These are phyloP conservation scores for Vitis cinerea DNA, from an alignment of 164 flowering plant genomes.

Conservation along the genomic window DNA sequence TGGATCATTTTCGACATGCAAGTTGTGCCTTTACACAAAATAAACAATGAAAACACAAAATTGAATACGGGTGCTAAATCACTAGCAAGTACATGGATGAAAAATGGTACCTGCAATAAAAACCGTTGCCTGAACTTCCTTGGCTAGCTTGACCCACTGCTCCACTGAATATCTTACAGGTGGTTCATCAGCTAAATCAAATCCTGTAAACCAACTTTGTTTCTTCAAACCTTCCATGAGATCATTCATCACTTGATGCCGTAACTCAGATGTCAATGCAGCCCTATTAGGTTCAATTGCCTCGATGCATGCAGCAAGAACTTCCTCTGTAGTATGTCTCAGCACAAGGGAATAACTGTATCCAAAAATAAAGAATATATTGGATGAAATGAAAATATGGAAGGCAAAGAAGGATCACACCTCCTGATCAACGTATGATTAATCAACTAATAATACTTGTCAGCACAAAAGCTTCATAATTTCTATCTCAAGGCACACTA, in stretches of 20 bases:
- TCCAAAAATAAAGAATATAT: background rate
- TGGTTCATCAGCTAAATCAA: slow-evolving; percentile 64
- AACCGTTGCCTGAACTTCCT: slow-evolving; percentile 72
- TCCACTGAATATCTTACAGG: slow-evolving; percentile 52
- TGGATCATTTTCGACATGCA: background rate
- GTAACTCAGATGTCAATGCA: slow-evolving; percentile 61
- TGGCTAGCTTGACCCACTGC: slow-evolving; percentile 73
- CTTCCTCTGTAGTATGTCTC: slow-evolving; percentile 92
- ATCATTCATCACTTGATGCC: slow-evolving; percentile 63
- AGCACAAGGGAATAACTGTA: slow-evolving; percentile 81
- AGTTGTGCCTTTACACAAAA: too few species aligned
- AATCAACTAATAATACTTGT: background rate
- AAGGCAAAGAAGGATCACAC: background rate
- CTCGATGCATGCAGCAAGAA: slow-evolving; percentile 76
- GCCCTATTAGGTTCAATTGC: slow-evolving; percentile 71
- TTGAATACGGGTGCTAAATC: background rate
- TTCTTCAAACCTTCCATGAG: slow-evolving; percentile 57
- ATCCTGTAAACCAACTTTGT: slow-evolving; percentile 72
- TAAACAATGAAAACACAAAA: background rate
- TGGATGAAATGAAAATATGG: background rate
- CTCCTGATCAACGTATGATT: too few species aligned
- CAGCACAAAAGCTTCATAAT: too few species aligned
- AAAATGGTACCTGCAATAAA: slow-evolving; percentile 74
- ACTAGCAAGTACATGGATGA: background rate
- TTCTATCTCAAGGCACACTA: too few species aligned